Conservation (phyloP, 495 filamentous ascomycete species). For the Aspergillus heteromorphus region DNA sequence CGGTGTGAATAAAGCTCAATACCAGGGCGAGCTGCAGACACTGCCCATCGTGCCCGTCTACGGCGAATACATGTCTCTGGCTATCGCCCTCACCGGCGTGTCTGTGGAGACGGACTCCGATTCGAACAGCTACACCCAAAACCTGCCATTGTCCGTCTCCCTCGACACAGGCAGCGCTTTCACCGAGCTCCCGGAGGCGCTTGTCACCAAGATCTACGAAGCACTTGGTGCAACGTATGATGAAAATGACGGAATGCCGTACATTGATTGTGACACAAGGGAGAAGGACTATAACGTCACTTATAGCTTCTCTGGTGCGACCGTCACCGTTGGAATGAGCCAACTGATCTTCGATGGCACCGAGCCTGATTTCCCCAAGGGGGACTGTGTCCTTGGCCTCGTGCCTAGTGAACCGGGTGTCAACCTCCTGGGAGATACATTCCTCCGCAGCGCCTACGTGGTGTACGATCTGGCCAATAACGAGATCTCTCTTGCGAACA, state of each 20-base stretch:
- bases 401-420: conserved; percentile 50
- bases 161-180: conserved; percentile 76
- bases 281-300: conserved; percentile 50
- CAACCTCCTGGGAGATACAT: conserved; percentile 77
- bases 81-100: conserved; percentile 67
- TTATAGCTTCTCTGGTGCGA: conserved; percentile 56
- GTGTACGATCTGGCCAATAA: conserved; percentile 84
- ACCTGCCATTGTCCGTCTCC: conserved; percentile 60
- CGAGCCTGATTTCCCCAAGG: conserved; percentile 7
- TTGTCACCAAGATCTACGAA: conserved; percentile 56
- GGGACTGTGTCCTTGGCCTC: conserved; percentile 63
- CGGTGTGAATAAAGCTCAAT: conserved; percentile 75
- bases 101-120: conserved; percentile 26
- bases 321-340: conserved; percentile 21
- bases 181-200: conserved; percentile 63
- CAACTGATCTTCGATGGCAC: conserved; percentile 17
- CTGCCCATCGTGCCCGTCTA: conserved; percentile 57
- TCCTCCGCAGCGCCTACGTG: conserved; percentile 83
- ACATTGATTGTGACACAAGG: conserved; percentile 62
- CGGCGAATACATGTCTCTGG: conserved; percentile 58
- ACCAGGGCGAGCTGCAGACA: conserved; percentile 58
- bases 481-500: conserved; percentile 70
- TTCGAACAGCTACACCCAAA: conserved; percentile 36
- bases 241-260: conserved; percentile 27
- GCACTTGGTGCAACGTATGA: conserved; percentile 58